Percentiles rank a stretch among this genome's conserved stretches.
These are phyloP conservation scores for Stemphylium lycopersici DNA, from an alignment of 2,329 filamentous ascomycete species.

Conservation along the genomic window DNA sequence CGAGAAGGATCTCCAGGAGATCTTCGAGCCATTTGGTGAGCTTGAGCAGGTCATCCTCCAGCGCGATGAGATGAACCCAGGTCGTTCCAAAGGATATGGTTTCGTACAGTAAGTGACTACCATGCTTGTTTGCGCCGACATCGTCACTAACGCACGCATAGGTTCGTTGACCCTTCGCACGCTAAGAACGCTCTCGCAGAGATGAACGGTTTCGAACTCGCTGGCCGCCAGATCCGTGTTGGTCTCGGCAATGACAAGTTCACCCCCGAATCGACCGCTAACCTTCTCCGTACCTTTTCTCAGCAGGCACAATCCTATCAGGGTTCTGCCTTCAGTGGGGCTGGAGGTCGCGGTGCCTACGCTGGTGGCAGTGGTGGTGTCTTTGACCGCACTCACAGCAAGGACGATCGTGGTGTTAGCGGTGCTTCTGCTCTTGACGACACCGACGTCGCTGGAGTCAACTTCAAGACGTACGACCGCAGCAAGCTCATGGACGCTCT, in stretches of 20 bases:
- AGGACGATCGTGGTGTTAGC: constrained; percentile 85
- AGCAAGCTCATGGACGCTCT: constrained; percentile 99
- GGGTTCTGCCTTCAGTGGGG: constrained; percentile 89
- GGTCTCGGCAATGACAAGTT: constrained; percentile 99
- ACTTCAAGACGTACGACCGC: constrained; percentile 99
- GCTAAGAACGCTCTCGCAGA: constrained; percentile 95
- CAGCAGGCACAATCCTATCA: constrained; percentile 69
- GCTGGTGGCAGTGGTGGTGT: constrained; percentile 71
- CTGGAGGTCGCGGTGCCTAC: constrained; percentile 84
- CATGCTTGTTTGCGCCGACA: neutral
- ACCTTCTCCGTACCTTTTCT: constrained; percentile 89
- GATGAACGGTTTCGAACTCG: constrained; percentile 99
- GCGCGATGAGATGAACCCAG: constrained; percentile 79
- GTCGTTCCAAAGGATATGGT: constrained; percentile 77
- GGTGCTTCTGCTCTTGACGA: constrained; percentile 96
- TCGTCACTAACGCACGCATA: constrained; percentile 55
- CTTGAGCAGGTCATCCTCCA: constrained; percentile 97
- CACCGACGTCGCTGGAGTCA: constrained; percentile 95
- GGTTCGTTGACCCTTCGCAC: constrained; percentile 87
- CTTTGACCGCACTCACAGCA: constrained; percentile 88
- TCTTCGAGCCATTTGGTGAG: constrained; percentile 97
- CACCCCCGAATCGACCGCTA: constrained; percentile 93
- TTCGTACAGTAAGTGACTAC: constrained; percentile 86
- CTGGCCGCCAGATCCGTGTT: constrained; percentile 95
- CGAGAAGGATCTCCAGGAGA: constrained; percentile 91